Base-by-base conservation (phyloP, 2,329 filamentous ascomycete species). In the Aureobasidium uvarum region DNA sequence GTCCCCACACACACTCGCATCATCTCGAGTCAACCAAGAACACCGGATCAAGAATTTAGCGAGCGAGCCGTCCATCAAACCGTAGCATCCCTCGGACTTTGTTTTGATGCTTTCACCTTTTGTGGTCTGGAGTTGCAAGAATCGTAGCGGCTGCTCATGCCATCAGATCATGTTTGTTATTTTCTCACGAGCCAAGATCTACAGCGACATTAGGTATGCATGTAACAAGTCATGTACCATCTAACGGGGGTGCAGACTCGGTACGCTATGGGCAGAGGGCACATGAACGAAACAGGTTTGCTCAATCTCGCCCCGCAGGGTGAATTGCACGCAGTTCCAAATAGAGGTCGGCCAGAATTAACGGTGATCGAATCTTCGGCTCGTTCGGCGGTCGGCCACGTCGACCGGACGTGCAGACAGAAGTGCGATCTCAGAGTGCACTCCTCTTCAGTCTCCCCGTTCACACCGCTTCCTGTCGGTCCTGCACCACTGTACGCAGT, bases 401-500 rank as follows among this genome's bases (percentile, higher is more conserved):
- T 55, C 52, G 25, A 55, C 33, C 7, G 41, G 18, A 55, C 36
- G 11, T 55, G 20, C 20, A 25, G 23, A 41, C n/a, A 14, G 39
- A 13, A 31, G 10, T 36, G 10, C 33, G 1, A 31, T 31, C 25
- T 31, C 28, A 31, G 28, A 31, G 33, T 36, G 10, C 33, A 3
- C 11, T 16, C 20, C 43, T 56, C 23, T 43, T 56, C 25, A n/a
- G 31, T 33, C 8, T 36, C 20, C 7, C 28, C 43, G 13, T 41
- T 62, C 48, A 62, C 13, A n/a, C 23, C 31, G 60, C 38, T 36
- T 64, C 50, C 20, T 56, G 50, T 45, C 74, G 71, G 28, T 66
- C 66, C 55, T 72, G 71, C n/a, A 76, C 69, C 1, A 74, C 52
- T 14, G 66, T 81, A 72, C 87, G 84, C 73, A 95, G 73, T 1